Evolutionary conservation across 345 rosid species (phyloP).

Genomic region (Bretschneidera sinensis): DNA sequence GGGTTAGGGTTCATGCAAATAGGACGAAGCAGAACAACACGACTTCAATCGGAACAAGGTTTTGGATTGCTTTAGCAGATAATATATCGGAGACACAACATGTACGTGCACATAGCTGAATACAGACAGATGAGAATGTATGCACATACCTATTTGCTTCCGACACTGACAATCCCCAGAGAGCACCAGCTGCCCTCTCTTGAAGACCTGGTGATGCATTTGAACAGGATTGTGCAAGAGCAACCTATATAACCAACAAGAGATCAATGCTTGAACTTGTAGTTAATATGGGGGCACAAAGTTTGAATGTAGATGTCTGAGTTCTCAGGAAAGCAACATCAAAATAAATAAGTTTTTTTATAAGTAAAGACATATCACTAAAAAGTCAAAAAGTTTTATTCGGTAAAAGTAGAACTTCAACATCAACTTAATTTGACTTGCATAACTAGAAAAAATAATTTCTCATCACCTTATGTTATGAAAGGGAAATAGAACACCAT

Average conservation of each 20-base stretch:
- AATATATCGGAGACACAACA: neutral
- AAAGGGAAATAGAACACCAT: no score
- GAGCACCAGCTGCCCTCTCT: slow-evolving; percentile 98
- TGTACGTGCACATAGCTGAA: neutral
- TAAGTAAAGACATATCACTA: no score
- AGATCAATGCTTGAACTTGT: slow-evolving; percentile 8
- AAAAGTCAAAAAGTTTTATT: no score
- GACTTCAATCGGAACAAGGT: neutral
- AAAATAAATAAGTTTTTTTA: no score
- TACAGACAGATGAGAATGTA: neutral
- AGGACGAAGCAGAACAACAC: neutral
- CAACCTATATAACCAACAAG: slow-evolving; percentile 46
- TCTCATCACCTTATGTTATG: no score
- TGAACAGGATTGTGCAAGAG: slow-evolving; percentile 79
- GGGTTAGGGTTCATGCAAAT: neutral
- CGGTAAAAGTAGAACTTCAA: no score
- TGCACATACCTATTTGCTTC: slow-evolving; percentile 74
- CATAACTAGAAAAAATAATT: no score
- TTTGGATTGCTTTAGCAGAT: neutral
- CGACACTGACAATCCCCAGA: slow-evolving; percentile 93
- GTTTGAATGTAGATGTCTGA: no score
- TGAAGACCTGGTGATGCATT: slow-evolving; percentile 92
- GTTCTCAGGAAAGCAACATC: no score
- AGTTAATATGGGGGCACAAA: no score
- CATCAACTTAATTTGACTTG: no score